These are phyloP conservation scores for Stipa capillata DNA, from an alignment of 176 grass and related monocot species.

Conservation along the genomic window DNA sequence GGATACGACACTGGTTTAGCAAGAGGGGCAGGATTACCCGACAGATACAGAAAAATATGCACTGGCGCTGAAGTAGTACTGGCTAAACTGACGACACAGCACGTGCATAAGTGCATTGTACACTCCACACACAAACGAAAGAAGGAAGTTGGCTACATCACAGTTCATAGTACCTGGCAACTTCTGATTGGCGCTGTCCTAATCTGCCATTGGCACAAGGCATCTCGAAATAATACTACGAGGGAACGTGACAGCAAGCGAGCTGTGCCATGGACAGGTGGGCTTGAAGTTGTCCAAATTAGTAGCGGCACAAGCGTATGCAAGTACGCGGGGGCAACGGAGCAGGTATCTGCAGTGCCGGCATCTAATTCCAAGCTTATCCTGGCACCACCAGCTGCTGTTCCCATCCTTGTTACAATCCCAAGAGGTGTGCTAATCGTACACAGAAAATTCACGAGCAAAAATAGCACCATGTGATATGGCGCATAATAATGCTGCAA, in stretches of 20 bases:
- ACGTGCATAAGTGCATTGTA: neutral
- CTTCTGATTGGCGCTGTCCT: neutral
- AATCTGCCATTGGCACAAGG: neutral
- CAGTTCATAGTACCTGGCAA: neutral
- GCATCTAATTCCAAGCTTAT: slow-evolving; percentile 61
- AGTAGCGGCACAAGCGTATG: too few species aligned
- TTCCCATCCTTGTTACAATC: neutral
- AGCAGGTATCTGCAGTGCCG: neutral
- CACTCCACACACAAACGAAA: neutral
- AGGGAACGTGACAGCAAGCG: neutral
- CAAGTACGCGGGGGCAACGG: neutral
- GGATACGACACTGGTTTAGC: too few species aligned
- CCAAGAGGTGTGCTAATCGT: neutral
- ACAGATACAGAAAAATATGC: too few species aligned
- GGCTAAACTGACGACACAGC: neutral
- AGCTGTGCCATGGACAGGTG: neutral
- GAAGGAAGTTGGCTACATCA: neutral
- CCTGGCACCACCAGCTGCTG: slow-evolving; percentile 20
- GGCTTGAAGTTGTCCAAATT: neutral
- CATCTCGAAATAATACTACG: neutral
- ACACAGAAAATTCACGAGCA: neutral
- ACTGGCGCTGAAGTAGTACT: too few species aligned
- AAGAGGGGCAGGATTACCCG: too few species aligned
- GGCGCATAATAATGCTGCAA: neutral
- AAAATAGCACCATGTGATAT: neutral